Conservation (phyloP, 2,329 filamentous ascomycete genomes). For the Achaetomium macrosporum region DNA sequence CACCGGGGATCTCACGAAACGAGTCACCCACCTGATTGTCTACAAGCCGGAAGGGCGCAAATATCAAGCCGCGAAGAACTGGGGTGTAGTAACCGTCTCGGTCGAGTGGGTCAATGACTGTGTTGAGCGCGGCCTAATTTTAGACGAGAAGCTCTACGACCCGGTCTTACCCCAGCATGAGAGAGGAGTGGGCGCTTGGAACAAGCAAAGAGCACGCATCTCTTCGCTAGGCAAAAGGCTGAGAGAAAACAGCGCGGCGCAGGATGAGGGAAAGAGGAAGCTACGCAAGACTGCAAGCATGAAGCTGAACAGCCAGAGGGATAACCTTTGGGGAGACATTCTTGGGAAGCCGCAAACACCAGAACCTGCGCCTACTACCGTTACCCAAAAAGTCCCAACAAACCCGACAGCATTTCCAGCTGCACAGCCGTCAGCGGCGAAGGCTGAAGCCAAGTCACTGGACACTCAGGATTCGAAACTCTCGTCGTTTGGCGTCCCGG, state of each 20-base stretch:
- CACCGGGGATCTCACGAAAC: constrained; percentile 77
- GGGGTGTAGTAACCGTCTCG: constrained; percentile 74
- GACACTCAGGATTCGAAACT: constrained; percentile 24
- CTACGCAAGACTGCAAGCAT: constrained; percentile 81
- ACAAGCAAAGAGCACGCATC: constrained; percentile 44
- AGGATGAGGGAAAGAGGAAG: constrained; percentile 65
- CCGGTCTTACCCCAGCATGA: constrained; percentile 62
- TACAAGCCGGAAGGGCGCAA: constrained; percentile 77
- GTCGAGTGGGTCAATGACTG: constrained; percentile 83
- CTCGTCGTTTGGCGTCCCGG: constrained; percentile 22
- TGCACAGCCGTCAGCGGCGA: neutral
- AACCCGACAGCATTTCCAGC: neutral
- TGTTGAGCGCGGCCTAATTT: constrained; percentile 76
- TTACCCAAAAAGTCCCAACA: neutral
- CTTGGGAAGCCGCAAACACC: constrained; percentile 45
- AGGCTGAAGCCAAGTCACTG: constrained; percentile 10
- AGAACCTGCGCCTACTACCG: constrained; percentile 23
- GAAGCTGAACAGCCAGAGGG: constrained; percentile 72
- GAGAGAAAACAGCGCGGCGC: constrained; percentile 42
- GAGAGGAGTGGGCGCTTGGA: constrained; percentile 74
- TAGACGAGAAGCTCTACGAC: constrained; percentile 82
- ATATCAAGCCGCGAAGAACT: constrained; percentile 78
- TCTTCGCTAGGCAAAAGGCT: constrained; percentile 53
- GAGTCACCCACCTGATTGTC: constrained; percentile 83
- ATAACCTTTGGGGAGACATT: constrained; percentile 88